Conservation (phyloP, 2,329 filamentous ascomycete genomes). For the Clonostachys rhizophaga region DNA sequence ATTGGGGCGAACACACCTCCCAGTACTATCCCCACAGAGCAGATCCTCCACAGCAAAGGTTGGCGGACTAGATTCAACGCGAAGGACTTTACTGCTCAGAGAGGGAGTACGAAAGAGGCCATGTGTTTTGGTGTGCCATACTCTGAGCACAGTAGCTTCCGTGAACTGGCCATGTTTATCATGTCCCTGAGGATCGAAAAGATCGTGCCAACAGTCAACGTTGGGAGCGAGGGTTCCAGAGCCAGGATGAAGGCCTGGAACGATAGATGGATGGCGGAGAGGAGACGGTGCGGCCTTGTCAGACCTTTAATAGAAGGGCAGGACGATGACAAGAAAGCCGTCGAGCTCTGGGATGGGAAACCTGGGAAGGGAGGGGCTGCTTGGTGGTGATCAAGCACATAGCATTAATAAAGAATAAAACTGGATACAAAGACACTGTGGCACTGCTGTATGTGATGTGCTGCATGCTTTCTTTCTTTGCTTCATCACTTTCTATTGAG, state of each 20-base stretch:
- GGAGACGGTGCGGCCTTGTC: slow-evolving; percentile 49
- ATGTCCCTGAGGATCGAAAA: slow-evolving; percentile 83
- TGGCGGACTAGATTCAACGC: slow-evolving; percentile 75
- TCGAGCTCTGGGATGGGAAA: slow-evolving; percentile 31
- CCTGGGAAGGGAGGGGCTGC: slow-evolving; percentile 27
- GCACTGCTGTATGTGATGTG: no score
- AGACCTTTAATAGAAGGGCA: slow-evolving; percentile 33
- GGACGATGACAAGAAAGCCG: slow-evolving; percentile 20
- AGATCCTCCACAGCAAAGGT: slow-evolving; percentile 51
- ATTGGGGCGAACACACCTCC: slow-evolving; percentile 51
- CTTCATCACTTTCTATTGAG: no score
- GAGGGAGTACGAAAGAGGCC: slow-evolving; percentile 76
- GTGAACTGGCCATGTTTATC: slow-evolving; percentile 90
- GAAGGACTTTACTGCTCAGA: slow-evolving; percentile 71
- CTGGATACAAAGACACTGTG: no score
- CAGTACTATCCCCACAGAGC: slow-evolving; percentile 40
- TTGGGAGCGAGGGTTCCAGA: slow-evolving; percentile 53
- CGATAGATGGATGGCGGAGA: slow-evolving; percentile 57
- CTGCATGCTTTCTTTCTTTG: no score
- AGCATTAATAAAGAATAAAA: no score
- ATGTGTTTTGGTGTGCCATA: slow-evolving; percentile 94
- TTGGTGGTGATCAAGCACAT: slow-evolving; percentile 23
- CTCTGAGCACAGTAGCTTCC: slow-evolving; percentile 90
- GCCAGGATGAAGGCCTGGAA: slow-evolving; percentile 61
- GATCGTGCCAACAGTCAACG: slow-evolving; percentile 90